These are phyloP conservation scores for Haplosporangium sp. DNA, from an alignment of 371 early-diverging fungal species.

Conservation along the genomic window DNA sequence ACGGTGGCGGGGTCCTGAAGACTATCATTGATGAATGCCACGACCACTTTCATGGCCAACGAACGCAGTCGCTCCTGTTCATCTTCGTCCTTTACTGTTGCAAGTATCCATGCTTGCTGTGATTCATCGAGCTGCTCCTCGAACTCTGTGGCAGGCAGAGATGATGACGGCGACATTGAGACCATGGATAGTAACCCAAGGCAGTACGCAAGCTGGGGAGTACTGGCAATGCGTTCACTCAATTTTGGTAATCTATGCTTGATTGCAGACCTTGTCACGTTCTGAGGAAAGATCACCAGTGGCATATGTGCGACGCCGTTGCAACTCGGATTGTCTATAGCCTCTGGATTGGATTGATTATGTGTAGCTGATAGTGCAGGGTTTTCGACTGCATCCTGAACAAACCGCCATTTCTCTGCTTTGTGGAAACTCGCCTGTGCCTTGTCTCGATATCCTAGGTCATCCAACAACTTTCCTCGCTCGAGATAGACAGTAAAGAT, in stretches of 20 bases:
- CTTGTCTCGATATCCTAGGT: not conserved
- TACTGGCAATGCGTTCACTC: not conserved
- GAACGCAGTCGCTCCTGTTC: not conserved
- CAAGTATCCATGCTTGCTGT: not conserved
- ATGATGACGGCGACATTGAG: too few species aligned
- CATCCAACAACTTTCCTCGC: not conserved
- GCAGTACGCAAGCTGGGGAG: not conserved
- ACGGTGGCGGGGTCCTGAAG: not conserved
- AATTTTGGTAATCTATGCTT: not conserved
- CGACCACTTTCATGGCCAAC: not conserved
- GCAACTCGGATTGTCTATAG: too few species aligned
- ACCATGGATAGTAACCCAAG: too few species aligned
- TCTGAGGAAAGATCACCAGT: too few species aligned
- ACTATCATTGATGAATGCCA: not conserved
- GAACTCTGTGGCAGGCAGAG: not conserved
- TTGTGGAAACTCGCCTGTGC: constrained; percentile 4
- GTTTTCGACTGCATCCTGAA: not conserved
- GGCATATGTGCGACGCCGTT: too few species aligned
- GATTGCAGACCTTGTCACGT: too few species aligned
- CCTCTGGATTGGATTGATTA: too few species aligned
- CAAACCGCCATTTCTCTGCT: constrained; percentile 5
- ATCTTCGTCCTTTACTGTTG: not conserved
- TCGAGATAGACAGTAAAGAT: not conserved
- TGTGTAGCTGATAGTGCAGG: not conserved
- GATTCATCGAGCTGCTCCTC: too few species aligned